Conservation (phyloP, 2,329 filamentous ascomycete genomes). For the Verticillium nonalfalfae region DNA sequence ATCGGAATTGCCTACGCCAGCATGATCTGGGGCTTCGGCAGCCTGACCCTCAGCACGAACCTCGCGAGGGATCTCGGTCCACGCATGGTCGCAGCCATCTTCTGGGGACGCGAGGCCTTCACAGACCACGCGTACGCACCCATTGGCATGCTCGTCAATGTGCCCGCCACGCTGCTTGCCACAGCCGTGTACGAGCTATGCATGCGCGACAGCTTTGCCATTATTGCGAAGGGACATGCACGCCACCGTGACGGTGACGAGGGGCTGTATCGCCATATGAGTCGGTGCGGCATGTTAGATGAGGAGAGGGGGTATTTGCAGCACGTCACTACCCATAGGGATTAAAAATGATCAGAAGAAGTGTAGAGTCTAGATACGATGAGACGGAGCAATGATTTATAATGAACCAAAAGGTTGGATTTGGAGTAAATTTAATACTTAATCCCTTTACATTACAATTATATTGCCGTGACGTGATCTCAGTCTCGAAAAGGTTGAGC, state of each 20-base stretch:
- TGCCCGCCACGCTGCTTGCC: conserved; percentile 50
- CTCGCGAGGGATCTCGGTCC: conserved; percentile 52
- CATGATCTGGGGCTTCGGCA: conserved; percentile 52
- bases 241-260: conserved; percentile 44
- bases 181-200: conserved; percentile 49
- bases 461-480: no score
- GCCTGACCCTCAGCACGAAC: conserved; percentile 49
- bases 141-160: conserved; percentile 48
- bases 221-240: conserved; percentile 42
- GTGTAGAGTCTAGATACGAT: not conserved
- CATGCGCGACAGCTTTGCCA: conserved; percentile 43
- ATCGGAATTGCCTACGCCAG: conserved; percentile 49
- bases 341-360: not conserved
- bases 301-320: conserved; percentile 9
- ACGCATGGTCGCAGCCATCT: conserved; percentile 51
- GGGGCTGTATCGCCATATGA: conserved; percentile 35
- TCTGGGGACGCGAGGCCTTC: conserved; percentile 23
- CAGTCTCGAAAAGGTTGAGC: no score
- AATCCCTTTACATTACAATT: not conserved
- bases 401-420: not conserved
- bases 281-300: conserved; percentile 24
- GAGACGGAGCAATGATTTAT: not conserved
- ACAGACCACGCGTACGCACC: conserved; percentile 33
- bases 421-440: not conserved
- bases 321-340: not conserved